phyloP scores from a whole-genome alignment of 2,329 filamentous ascomycete species.

The Fusarium austroafricanum region DNA sequence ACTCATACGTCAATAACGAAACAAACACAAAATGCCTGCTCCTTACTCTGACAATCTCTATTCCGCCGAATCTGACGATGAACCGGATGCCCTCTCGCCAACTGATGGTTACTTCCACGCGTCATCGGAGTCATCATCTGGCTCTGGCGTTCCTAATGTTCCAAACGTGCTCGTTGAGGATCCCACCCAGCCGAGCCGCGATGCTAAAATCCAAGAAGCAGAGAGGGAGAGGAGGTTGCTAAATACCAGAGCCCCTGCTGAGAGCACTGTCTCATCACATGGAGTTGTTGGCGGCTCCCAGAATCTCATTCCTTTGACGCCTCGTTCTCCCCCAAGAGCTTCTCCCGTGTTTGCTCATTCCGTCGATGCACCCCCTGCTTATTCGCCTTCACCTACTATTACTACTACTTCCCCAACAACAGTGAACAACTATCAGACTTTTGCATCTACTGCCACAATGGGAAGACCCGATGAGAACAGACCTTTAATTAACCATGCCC shows the following conservation, averaged over 20 bases:
- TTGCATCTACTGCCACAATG: slow-evolving; percentile 54
- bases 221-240: slow-evolving; percentile 53
- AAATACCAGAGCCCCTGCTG: slow-evolving; percentile 40
- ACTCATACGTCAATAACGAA: background rate
- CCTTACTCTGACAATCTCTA: slow-evolving; percentile 63
- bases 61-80: slow-evolving; percentile 54
- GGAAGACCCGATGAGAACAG: slow-evolving; percentile 57
- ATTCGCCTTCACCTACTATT: slow-evolving; percentile 57
- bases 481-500: slow-evolving; percentile 55
- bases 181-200: slow-evolving; percentile 56
- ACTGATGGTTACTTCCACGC: slow-evolving; percentile 65
- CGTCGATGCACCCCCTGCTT: slow-evolving; percentile 63
- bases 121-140: slow-evolving; percentile 48
- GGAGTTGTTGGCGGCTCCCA: background rate
- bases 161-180: slow-evolving; percentile 63
- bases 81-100: slow-evolving; percentile 58
- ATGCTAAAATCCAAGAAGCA: slow-evolving; percentile 59
- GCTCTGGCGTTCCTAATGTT: slow-evolving; percentile 55
- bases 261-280: background rate
- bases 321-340: slow-evolving; percentile 12
- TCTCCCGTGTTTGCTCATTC: slow-evolving; percentile 34
- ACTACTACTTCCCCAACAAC: slow-evolving; percentile 49
- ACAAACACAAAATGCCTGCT: slow-evolving; percentile 54
- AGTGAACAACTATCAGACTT: slow-evolving; percentile 58
- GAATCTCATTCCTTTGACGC: slow-evolving; percentile 5